Evolutionary conservation across 768 basidiomycete genomes (phyloP).

Genomic region (Boletus rubroflammeus): DNA sequence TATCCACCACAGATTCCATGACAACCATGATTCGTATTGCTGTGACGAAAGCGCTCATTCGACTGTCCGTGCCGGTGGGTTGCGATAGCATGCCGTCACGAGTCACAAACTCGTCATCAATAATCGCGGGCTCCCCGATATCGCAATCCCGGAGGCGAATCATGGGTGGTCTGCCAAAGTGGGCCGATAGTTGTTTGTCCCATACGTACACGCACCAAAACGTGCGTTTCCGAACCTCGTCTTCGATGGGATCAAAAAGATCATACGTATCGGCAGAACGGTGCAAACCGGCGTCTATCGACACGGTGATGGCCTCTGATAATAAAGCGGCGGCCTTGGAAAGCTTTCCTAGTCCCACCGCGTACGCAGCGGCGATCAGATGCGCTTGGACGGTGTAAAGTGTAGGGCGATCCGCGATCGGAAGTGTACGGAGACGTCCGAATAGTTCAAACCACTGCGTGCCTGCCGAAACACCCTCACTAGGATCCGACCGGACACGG

Average conservation of each 20-base stretch:
- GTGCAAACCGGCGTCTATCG: conserved; percentile 85
- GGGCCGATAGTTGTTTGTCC: conserved; percentile 90
- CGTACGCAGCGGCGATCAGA: conserved; percentile 89
- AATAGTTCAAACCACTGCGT: conserved; percentile 92
- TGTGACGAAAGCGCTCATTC: conserved; percentile 78
- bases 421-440: conserved; percentile 80
- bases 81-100: conserved; percentile 64
- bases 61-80: conserved; percentile 66
- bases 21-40: conserved; percentile 80
- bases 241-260: conserved; percentile 85
- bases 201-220: conserved; percentile 97
- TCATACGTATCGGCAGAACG: conserved; percentile 83
- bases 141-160: conserved; percentile 87
- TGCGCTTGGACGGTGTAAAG: conserved; percentile 90
- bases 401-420: conserved; percentile 84
- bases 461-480: conserved; percentile 83
- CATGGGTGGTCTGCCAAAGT: conserved; percentile 87
- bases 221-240: conserved; percentile 88
- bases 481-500: conserved; percentile 77
- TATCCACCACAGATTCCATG: conserved; percentile 83
- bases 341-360: conserved; percentile 84
- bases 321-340: conserved; percentile 84
- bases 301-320: conserved; percentile 84
- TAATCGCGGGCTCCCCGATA: conserved; percentile 77
- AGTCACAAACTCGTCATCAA: conserved; percentile 89